These are phyloP conservation scores for Rossbeevera mucosa DNA, from an alignment of 768 basidiomycete genomes.

Conservation along the genomic window DNA sequence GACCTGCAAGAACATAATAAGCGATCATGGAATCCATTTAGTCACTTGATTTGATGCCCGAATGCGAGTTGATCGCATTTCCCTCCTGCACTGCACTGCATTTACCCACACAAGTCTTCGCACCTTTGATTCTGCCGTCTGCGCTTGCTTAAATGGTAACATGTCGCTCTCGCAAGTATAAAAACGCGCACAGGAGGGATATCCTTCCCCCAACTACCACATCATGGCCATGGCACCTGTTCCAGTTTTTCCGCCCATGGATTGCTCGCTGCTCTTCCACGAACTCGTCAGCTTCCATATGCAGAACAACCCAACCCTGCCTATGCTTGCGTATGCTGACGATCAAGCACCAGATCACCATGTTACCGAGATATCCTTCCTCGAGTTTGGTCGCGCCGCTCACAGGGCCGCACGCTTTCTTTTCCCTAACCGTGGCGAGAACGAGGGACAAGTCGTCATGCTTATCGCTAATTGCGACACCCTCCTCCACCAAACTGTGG, in stretches of 20 bases:
- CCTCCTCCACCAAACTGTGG: slow-evolving; percentile 5
- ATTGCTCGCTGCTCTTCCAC: slow-evolving; percentile 13
- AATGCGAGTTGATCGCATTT: too few relatives aligned
- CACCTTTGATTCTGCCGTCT: neutral
- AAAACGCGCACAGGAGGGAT: neutral
- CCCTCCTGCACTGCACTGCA: too few relatives aligned
- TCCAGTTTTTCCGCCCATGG: slow-evolving; percentile 11
- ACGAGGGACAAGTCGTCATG: slow-evolving; percentile 27
- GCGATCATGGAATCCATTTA: too few relatives aligned
- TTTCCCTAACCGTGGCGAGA: slow-evolving; percentile 10
- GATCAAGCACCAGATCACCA: slow-evolving; percentile 9
- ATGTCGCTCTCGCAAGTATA: neutral
- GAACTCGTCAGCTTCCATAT: slow-evolving; percentile 19
- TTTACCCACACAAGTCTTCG: too few relatives aligned
- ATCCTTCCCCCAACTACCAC: neutral
- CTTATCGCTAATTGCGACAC: slow-evolving; percentile 30
- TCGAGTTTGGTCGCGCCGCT: slow-evolving; percentile 19
- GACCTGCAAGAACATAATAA: too few relatives aligned
- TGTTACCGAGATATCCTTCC: slow-evolving; percentile 8
- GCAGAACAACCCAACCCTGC: slow-evolving; percentile 7
- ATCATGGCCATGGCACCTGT: slow-evolving; percentile 1
- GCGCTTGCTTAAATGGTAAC: neutral
- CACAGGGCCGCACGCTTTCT: slow-evolving; percentile 28
- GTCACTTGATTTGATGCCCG: too few relatives aligned
- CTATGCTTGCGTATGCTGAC: slow-evolving; percentile 15